Conservation (phyloP, 257 asterid species). For the Penstemon eatonii region DNA sequence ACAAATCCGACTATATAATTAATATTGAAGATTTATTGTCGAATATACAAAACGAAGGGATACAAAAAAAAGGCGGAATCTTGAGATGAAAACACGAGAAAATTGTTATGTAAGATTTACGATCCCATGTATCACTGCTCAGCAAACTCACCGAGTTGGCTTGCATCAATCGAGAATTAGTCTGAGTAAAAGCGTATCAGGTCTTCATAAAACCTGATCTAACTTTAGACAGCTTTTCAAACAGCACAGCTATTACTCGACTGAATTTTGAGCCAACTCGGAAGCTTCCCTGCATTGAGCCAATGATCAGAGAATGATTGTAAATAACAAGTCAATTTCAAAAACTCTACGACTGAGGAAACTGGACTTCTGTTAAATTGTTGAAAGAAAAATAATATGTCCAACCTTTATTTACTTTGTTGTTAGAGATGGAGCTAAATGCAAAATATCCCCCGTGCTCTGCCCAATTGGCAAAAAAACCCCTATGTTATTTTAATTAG, state of each 20-base stretch:
- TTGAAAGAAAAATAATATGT: too few relatives aligned
- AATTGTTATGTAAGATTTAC: conserved; percentile 25
- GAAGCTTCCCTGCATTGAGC: conserved; percentile 68
- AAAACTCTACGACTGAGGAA: conserved; percentile 19
- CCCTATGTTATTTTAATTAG: too few relatives aligned
- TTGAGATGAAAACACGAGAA: not conserved
- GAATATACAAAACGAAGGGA: too few relatives aligned
- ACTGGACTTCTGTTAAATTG: not conserved
- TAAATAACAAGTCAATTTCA: conserved; percentile 28
- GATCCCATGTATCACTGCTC: conserved; percentile 36
- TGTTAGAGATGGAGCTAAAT: too few relatives aligned
- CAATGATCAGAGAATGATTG: conserved; percentile 28
- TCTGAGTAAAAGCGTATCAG: conserved; percentile 55
- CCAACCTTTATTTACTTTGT: too few relatives aligned
- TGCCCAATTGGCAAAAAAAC: too few relatives aligned
- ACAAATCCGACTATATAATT: too few relatives aligned
- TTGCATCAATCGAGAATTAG: conserved; percentile 40
- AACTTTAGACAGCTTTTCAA: conserved; percentile 56
- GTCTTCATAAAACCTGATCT: conserved; percentile 61
- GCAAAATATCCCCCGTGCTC: too few relatives aligned
- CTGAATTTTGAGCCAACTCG: conserved; percentile 71
- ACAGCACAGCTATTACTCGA: conserved; percentile 57
- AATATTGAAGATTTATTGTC: too few relatives aligned
- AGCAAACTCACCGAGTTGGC: conserved; percentile 75
- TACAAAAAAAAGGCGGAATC: too few relatives aligned